Conservation (phyloP, 2,329 filamentous ascomycete species). For the Achaetomium macrosporum region DNA sequence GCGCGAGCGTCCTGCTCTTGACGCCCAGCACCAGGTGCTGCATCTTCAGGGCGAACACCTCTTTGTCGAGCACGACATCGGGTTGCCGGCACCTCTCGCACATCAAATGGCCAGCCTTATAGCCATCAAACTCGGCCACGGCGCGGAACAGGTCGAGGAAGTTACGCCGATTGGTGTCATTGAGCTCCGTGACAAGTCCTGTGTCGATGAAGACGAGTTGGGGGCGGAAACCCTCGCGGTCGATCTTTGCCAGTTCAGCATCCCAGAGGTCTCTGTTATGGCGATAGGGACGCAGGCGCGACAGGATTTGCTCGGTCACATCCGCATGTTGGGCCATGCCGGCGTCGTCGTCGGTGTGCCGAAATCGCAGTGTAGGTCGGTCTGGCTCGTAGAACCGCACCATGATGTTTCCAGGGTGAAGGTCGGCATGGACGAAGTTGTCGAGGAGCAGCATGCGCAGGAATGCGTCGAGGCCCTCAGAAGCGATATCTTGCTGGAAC, state of each 20-base stretch:
- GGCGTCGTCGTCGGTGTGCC: slow-evolving; percentile 25
- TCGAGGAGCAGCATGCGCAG: slow-evolving; percentile 94
- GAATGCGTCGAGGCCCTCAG: slow-evolving; percentile 93
- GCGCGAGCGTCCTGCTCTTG: slow-evolving; percentile 82
- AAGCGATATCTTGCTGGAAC: slow-evolving; percentile 89
- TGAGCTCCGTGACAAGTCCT: slow-evolving; percentile 89
- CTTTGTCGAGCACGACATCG: slow-evolving; percentile 78
- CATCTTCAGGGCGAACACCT: slow-evolving; percentile 93
- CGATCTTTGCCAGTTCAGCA: slow-evolving; percentile 67
- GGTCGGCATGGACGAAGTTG: slow-evolving; percentile 94
- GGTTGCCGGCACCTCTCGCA: slow-evolving; percentile 91
- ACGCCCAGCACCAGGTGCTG: slow-evolving; percentile 89
- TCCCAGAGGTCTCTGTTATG: slow-evolving; percentile 65
- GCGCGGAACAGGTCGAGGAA: slow-evolving; percentile 95
- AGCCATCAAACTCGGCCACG: slow-evolving; percentile 93
- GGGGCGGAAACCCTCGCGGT: slow-evolving; percentile 81
- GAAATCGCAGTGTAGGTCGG: slow-evolving; percentile 51
- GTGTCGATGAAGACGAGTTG: slow-evolving; percentile 98
- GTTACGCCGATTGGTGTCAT: slow-evolving; percentile 76
- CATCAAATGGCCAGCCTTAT: slow-evolving; percentile 92
- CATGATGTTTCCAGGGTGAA: slow-evolving; percentile 99
- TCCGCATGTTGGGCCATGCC: slow-evolving; percentile 48
- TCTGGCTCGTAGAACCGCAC: slow-evolving; percentile 91
- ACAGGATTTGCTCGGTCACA: slow-evolving; percentile 81
- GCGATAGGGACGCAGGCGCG: slow-evolving; percentile 68